Evolutionary conservation across 805 yeast genomes (phyloP).

Genomic region (Komagataella pseudopastoris): DNA sequence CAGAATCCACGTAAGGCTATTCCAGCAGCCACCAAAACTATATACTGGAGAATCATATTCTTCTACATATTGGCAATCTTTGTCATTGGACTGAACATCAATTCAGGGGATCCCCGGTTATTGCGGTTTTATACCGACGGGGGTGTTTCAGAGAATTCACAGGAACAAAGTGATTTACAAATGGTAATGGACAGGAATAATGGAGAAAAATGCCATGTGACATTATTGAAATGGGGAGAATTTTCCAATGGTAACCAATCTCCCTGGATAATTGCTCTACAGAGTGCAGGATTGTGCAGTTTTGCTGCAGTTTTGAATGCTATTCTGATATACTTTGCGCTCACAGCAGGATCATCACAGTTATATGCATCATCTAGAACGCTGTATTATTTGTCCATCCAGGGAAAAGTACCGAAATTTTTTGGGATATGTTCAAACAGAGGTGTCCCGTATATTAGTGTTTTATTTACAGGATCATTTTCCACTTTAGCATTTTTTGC

Average conservation of each 20-base stretch:
- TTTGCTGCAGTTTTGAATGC: conserved; percentile 39
- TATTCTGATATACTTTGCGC: conserved; percentile 37
- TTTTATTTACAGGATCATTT: conserved; percentile 46
- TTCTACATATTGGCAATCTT: conserved; percentile 57
- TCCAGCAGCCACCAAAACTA: conserved; percentile 65
- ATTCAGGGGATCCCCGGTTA: conserved; percentile 67
- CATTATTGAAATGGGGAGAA: conserved; percentile 18
- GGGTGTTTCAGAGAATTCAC: conserved; percentile 7
- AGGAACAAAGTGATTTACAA: conserved; percentile 4
- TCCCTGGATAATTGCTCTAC: conserved; percentile 45
- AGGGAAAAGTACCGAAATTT: conserved; percentile 46
- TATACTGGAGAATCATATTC: conserved; percentile 55
- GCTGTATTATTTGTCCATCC: conserved; percentile 37
- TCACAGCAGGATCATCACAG: conserved; percentile 44
- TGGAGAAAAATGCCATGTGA: conserved; percentile 13
- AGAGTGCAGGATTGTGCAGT: conserved; percentile 32
- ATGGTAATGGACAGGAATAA: conserved; percentile 12
- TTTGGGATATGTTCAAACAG: conserved; percentile 44
- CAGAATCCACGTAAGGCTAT: conserved; percentile 64
- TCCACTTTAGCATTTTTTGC: conserved; percentile 50
- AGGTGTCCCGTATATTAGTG: conserved; percentile 69
- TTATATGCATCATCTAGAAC: conserved; percentile 51
- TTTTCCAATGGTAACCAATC: conserved; percentile 34
- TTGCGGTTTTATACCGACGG: conserved; percentile 33
- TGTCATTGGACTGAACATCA: conserved; percentile 57